Percentiles rank a stretch among this genome's conserved stretches.
These are phyloP conservation scores for Saturnispora serradocipensis DNA, from an alignment of 805 yeast species.

Conservation along the genomic window DNA sequence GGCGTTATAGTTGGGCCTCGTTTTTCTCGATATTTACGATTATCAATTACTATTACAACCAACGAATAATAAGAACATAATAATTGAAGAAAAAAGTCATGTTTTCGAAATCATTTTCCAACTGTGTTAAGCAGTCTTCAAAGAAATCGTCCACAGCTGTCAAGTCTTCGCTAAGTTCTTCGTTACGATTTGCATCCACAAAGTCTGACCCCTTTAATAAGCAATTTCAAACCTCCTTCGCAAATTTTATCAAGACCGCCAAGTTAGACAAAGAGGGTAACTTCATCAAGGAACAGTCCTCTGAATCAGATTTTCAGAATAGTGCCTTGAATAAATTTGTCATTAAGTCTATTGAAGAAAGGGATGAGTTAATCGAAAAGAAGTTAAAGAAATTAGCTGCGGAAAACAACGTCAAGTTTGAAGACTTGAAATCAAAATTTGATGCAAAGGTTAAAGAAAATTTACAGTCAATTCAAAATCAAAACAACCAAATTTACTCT, in stretches of 20 bases:
- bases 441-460: constrained; percentile 17
- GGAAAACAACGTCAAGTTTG: constrained; percentile 13
- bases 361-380: constrained; percentile 18
- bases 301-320: constrained; percentile 16
- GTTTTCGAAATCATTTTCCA: constrained; percentile 9
- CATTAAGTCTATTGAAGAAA: constrained; percentile 14
- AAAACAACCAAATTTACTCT: constrained; percentile 9
- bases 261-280: constrained; percentile 21
- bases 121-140: constrained; percentile 1
- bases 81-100: not conserved
- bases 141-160: not conserved
- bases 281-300: constrained; percentile 16
- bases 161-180: not conserved
- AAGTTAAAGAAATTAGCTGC: constrained; percentile 20
- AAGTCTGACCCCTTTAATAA: constrained; percentile 4
- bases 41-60: not conserved
- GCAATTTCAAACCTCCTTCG: constrained; percentile 10
- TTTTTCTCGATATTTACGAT: too few species aligned
- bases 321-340: constrained; percentile 18
- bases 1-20: not conserved
- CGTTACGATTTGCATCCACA: not conserved
- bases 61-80: not conserved
- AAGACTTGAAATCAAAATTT: constrained; percentile 16
- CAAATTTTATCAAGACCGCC: constrained; percentile 7
- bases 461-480: constrained; percentile 1